Percentiles rank a stretch among this genome's conserved stretches.
Conservation (phyloP, 345 rosid species). For the Leavenworthia alabamica region DNA sequence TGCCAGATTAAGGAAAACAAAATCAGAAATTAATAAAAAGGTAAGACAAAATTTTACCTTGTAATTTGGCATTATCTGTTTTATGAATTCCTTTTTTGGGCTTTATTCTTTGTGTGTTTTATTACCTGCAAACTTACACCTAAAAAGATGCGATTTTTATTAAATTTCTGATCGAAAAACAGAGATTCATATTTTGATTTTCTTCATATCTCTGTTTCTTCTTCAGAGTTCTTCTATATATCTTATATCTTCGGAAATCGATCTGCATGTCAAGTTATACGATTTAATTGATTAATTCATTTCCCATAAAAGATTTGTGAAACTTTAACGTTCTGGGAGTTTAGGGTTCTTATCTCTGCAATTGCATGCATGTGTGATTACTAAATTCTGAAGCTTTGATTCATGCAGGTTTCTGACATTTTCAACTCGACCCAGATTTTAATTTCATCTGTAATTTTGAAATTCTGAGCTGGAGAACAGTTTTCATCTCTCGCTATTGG, state of each 20-base stretch:
- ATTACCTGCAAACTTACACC: too few species aligned
- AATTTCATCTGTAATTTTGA: neutral
- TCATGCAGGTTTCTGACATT: slow-evolving; percentile 19
- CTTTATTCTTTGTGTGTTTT: slow-evolving; percentile 2
- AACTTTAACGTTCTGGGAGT: neutral
- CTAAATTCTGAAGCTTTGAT: slow-evolving; percentile 2
- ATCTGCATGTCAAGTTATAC: slow-evolving; percentile 15
- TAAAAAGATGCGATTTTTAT: slow-evolving; percentile 15
- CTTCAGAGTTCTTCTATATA: neutral
- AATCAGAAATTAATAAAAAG: neutral
- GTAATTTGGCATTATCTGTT: too few species aligned
- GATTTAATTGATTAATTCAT: neutral
- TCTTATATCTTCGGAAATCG: too few species aligned
- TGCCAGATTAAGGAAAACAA: slow-evolving; percentile 4
- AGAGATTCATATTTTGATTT: too few species aligned
- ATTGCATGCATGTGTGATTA: slow-evolving; percentile 17
- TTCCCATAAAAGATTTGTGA: too few species aligned
- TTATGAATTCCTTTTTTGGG: slow-evolving; percentile 4
- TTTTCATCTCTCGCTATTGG: neutral
- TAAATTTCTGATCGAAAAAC: neutral
- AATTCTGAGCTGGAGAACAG: neutral
- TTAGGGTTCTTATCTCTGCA: slow-evolving; percentile 9
- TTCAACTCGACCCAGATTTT: neutral
- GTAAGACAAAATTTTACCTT: neutral
- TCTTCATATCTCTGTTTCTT: slow-evolving; percentile 1